These are phyloP conservation scores for Pholiota microspora DNA, from an alignment of 768 basidiomycete species.

Conservation along the genomic window DNA sequence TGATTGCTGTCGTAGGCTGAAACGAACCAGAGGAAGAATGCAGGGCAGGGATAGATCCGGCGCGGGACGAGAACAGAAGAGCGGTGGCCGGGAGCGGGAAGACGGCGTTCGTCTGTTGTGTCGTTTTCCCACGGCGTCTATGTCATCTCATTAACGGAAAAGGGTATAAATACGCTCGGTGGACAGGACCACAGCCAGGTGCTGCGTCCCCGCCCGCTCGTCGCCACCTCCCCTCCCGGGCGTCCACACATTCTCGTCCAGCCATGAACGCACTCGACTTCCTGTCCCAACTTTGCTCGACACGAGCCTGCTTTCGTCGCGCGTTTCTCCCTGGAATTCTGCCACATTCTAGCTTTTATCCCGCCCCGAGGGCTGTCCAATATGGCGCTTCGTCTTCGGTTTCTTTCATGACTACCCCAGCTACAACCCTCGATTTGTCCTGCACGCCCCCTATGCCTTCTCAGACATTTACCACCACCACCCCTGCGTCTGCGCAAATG, in stretches of 20 bases:
- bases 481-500: conserved; percentile 25
- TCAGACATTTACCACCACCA: conserved; percentile 3
- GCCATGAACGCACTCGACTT: conserved; percentile 31
- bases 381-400: conserved; percentile 34
- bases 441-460: conserved; percentile 18
- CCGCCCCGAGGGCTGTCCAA: conserved; percentile 28
- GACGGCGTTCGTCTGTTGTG: neutral
- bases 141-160: conserved; percentile 17
- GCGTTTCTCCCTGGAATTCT: conserved; percentile 11
- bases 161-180: conserved; percentile 13
- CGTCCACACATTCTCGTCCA: conserved; percentile 3
- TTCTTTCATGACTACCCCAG: conserved; percentile 28
- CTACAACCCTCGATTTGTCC: conserved; percentile 21
- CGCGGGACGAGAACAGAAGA: conserved; percentile 5
- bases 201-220: conserved; percentile 14
- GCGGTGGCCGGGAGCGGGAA: neutral
- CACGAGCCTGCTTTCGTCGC: conserved; percentile 20
- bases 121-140: conserved; percentile 15
- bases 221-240: conserved; percentile 12
- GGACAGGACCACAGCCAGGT: conserved; percentile 9
- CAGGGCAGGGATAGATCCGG: neutral
- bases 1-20: neutral
- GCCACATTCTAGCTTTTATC: conserved; percentile 22
- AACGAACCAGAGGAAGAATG: neutral
- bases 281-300: conserved; percentile 25